Conservation (phyloP, 2,329 filamentous ascomycete species). For the Diplodia corticola region DNA sequence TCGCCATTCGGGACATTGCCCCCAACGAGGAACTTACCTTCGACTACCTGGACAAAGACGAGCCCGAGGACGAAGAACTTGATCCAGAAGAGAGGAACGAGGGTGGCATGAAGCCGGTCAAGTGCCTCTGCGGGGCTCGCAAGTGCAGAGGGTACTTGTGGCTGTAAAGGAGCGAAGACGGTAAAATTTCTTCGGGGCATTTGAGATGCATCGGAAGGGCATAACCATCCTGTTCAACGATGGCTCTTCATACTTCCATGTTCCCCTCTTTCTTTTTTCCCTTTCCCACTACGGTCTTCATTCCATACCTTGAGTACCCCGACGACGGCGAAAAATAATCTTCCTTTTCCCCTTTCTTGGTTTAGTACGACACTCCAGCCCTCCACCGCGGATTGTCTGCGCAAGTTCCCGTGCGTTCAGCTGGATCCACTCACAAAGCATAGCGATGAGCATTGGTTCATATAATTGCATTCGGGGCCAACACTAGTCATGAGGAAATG, state of each 20-base stretch:
- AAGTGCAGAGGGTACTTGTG: constrained; percentile 72
- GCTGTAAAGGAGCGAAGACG: constrained; percentile 38
- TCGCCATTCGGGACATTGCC: constrained; percentile 66
- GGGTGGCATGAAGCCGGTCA: constrained; percentile 32
- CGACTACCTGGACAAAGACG: constrained; percentile 68
- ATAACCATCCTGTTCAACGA: neutral
- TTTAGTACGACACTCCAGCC: too few species aligned
- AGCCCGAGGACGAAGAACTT: constrained; percentile 39
- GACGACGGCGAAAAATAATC: too few species aligned
- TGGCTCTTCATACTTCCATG: neutral
- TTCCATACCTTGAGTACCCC: neutral
- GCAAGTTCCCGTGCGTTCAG: too few species aligned
- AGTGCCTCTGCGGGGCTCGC: constrained; percentile 59
- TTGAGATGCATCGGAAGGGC: neutral
- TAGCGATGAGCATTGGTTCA: neutral
- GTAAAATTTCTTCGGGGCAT: neutral
- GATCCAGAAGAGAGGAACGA: constrained; percentile 54
- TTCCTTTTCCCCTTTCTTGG: too few species aligned
- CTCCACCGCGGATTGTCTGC: too few species aligned
- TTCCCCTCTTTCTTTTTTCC: neutral
- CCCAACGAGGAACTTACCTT: constrained; percentile 73
- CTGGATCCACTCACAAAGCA: neutral
- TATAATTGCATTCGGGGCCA: neutral
- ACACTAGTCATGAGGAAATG: neutral
- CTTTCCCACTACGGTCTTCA: too few species aligned